Conservation (phyloP, 257 asterid genomes). For the Striga asiatica region DNA sequence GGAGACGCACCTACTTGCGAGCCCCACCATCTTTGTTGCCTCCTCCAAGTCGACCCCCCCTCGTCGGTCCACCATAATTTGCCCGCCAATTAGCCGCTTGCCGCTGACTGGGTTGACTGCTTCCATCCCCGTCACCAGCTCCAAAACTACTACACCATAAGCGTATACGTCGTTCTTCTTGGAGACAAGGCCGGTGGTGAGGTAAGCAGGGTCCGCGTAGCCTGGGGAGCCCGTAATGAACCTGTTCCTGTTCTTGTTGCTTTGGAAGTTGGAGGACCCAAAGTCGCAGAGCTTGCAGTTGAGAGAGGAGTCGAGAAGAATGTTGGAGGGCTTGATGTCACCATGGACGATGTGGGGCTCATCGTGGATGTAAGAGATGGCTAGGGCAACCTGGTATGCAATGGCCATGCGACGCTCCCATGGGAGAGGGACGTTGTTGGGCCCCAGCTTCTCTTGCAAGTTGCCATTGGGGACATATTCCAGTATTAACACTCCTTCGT, state of each 20-base stretch:
- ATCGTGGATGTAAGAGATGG: conserved; percentile 55
- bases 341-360: conserved; percentile 51
- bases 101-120: conserved; percentile 33
- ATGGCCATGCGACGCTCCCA: conserved; percentile 49
- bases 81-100: conserved; percentile 40
- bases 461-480: conserved; percentile 52
- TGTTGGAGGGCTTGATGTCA: conserved; percentile 62
- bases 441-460: conserved; percentile 41
- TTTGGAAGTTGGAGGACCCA: conserved; percentile 57
- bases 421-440: conserved; percentile 14
- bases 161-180: conserved; percentile 59
- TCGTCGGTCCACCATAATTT: conserved; percentile 49
- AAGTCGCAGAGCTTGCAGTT: conserved; percentile 74
- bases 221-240: conserved; percentile 66
- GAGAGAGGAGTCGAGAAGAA: conserved; percentile 36
- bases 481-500: conserved; percentile 38
- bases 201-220: conserved; percentile 60
- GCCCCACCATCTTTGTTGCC: conserved; percentile 35
- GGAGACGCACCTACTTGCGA: conserved; percentile 37
- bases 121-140: conserved; percentile 56
- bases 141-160: conserved; percentile 50
- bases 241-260: conserved; percentile 19
- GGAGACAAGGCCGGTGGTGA: conserved; percentile 54
- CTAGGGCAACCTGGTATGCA: conserved; percentile 58
- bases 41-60: conserved; percentile 35